A percentile compares a stretch with the other conserved stretches of the same genome.
Conservation (phyloP, 2,329 filamentous ascomycete genomes). For the Colletotrichum liriopes region DNA sequence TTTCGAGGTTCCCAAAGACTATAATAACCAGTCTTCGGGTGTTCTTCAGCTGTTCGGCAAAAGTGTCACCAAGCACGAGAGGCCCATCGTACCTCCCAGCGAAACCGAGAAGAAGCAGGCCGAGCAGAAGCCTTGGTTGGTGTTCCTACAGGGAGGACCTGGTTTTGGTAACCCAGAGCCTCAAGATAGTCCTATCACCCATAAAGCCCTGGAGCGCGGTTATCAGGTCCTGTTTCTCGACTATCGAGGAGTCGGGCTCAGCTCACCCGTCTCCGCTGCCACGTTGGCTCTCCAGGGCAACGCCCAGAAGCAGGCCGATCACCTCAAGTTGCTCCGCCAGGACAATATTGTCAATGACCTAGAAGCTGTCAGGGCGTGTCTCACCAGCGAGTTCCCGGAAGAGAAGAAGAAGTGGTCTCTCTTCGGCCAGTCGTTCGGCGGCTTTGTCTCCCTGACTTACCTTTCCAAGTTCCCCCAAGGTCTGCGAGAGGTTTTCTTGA, state of each 20-base stretch:
- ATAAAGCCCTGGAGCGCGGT: slow-evolving; percentile 80
- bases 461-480: slow-evolving; percentile 85
- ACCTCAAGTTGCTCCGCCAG: slow-evolving; percentile 88
- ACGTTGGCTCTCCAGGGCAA: slow-evolving; percentile 78
- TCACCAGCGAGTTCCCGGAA: slow-evolving; percentile 79
- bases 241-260: slow-evolving; percentile 90
- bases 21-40: slow-evolving; percentile 72
- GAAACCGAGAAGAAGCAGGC: slow-evolving; percentile 52
- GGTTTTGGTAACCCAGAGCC: slow-evolving; percentile 84
- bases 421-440: slow-evolving; percentile 93
- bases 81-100: slow-evolving; percentile 67
- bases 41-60: slow-evolving; percentile 85
- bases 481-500: slow-evolving; percentile 86
- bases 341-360: slow-evolving; percentile 93
- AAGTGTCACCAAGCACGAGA: slow-evolving; percentile 77
- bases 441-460: slow-evolving; percentile 88
- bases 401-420: slow-evolving; percentile 86
- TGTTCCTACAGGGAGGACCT: slow-evolving; percentile 90
- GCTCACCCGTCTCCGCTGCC: slow-evolving; percentile 82
- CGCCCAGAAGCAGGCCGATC: slow-evolving; percentile 79
- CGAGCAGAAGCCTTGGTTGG: slow-evolving; percentile 69
- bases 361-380: slow-evolving; percentile 84
- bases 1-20: slow-evolving; percentile 89
- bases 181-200: slow-evolving; percentile 81
- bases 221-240: slow-evolving; percentile 92